Percentiles rank a stretch among this genome's conserved stretches.
These are phyloP conservation scores for Brassica cretica DNA, from an alignment of 345 rosid genomes.

Conservation along the genomic window DNA sequence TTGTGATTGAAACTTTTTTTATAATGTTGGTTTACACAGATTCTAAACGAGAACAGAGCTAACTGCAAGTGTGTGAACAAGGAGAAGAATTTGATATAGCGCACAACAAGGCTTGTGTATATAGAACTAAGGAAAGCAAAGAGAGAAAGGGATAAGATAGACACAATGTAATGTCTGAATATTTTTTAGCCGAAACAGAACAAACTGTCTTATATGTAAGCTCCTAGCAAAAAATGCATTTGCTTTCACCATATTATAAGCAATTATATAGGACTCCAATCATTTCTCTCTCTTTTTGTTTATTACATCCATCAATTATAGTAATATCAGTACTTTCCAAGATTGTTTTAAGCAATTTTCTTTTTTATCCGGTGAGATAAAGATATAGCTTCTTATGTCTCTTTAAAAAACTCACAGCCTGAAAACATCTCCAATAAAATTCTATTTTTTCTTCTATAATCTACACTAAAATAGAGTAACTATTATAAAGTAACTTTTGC, in stretches of 20 bases:
- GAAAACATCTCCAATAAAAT: too few species aligned
- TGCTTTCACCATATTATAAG: constrained; percentile 18
- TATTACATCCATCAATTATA: not conserved
- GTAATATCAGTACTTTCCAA: not conserved
- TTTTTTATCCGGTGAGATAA: not conserved
- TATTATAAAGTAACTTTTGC: too few species aligned
- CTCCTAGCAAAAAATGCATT: not conserved
- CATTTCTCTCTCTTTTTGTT: not conserved
- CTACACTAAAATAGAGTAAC: too few species aligned
- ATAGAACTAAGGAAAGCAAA: constrained; percentile 12
- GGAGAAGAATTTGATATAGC: constrained; percentile 31
- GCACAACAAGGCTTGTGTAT: constrained; percentile 20
- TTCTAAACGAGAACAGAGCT: constrained; percentile 35
- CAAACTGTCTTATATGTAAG: constrained; percentile 19
- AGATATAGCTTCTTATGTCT: not conserved
- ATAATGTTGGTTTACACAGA: constrained; percentile 20
- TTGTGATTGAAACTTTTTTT: not conserved
- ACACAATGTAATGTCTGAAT: constrained; percentile 22
- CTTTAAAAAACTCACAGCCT: too few species aligned
- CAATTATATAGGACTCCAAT: constrained; percentile 5
- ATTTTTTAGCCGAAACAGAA: constrained; percentile 19
- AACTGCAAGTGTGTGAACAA: constrained; percentile 40
- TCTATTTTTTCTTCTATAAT: too few species aligned
- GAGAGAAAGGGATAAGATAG: not conserved
- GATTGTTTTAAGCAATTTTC: not conserved